Evolutionary conservation across 768 basidiomycete species (phyloP), one percentile per base, ranked within the genome.

Genomic region (Pleurotus eryngii): DNA sequence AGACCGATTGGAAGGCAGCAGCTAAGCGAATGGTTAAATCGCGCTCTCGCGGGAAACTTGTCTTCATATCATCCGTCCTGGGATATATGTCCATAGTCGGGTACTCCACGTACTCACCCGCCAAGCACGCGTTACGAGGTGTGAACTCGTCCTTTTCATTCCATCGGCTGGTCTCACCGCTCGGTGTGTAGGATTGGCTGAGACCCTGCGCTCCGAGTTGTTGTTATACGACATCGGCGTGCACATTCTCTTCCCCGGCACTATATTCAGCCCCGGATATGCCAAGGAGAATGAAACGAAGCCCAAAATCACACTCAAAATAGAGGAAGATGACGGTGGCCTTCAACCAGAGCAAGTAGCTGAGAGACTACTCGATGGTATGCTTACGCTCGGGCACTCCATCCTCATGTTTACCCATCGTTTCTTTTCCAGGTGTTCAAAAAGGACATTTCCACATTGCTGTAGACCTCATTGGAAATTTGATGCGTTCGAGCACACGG

Each of bases 101-200:
- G 0, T 91, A 86, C 61, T 72, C 82, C 3, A 75, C 80, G 3
- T 91, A 92, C 67, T 75, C 84, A 0, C 87, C 89, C 0, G 84
- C 82, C 11, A 91, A 91, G 65, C 83, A 84, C 61, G 90, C 90
- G 14, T 64, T 91, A 8, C 70, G 88, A 68, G 89, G 90, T 87
- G 58, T 45, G 73, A 54, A 46, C 7, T 6, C 17, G 45, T 46
- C 8, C n/a, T 14, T 27, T 47, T 38, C 7, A 18, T 5, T 7
- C 22, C 14, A 20, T 3, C 55, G 20, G 7, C n/a, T 14, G 27
- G 43, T 5, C 30, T 37, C 22, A n/a, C 20, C 35, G 40, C 20
- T 5, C 53, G 35, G 11, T 38, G 20, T 24, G 8, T 64, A 89
- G 89, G 85, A 15, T 78, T 92, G 0, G 86, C 87, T 5, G 90